Evolutionary conservation across 768 basidiomycete genomes (phyloP).

Genomic region (Amanita brunnescens): DNA sequence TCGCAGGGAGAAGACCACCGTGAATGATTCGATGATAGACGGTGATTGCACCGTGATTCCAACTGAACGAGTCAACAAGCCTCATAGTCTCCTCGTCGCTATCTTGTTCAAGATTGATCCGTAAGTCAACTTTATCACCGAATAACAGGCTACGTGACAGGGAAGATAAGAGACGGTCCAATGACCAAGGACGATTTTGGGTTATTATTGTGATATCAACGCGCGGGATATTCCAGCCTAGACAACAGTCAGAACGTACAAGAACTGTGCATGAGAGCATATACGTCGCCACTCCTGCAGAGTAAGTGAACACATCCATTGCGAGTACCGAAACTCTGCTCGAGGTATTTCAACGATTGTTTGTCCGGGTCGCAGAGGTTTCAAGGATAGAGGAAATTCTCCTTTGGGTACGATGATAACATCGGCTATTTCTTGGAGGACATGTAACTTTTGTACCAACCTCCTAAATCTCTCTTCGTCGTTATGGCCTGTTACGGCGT

Average conservation of each 20-base stretch:
- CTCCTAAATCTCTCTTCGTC: not conserved
- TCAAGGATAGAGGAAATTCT: constrained; percentile 9
- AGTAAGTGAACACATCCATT: constrained; percentile 57
- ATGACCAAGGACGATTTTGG: constrained; percentile 63
- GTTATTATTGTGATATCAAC: constrained; percentile 73
- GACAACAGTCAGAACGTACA: constrained; percentile 10
- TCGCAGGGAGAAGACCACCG: constrained; percentile 72
- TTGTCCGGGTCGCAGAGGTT: constrained; percentile 12
- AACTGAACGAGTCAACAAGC: constrained; percentile 40
- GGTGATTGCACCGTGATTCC: constrained; percentile 52
- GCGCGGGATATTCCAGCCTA: constrained; percentile 69
- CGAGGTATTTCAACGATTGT: constrained; percentile 37
- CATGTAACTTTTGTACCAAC: not conserved
- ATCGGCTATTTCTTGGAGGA: not conserved
- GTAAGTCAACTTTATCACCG: constrained; percentile 55
- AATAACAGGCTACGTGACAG: constrained; percentile 51
- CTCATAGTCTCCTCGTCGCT: constrained; percentile 52
- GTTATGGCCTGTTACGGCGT: not conserved
- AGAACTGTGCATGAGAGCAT: constrained; percentile 11
- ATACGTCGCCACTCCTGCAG: constrained; percentile 52
- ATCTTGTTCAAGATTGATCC: constrained; percentile 72
- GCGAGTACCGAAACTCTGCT: constrained; percentile 38
- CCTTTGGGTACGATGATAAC: constrained; percentile 3
- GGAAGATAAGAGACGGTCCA: constrained; percentile 58
- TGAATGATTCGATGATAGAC: constrained; percentile 70